Conservation (phyloP, 495 filamentous ascomycete species). For the Penicillium cosmopolitanum region DNA sequence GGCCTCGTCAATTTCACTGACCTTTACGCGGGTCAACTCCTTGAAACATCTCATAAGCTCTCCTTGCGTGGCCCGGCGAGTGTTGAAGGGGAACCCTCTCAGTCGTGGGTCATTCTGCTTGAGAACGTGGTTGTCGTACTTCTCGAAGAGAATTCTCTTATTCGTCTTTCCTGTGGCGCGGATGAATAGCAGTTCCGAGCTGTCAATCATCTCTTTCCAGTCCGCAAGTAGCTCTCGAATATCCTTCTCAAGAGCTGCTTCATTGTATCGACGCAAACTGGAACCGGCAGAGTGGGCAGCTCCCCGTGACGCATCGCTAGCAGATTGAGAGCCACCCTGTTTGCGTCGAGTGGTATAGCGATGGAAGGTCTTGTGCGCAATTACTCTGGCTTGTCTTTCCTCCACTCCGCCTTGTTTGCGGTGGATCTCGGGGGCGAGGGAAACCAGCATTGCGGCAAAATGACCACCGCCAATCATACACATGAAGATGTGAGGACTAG, state of each 20-base stretch:
- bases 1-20: constrained; percentile 70
- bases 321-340: constrained; percentile 91
- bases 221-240: constrained; percentile 75
- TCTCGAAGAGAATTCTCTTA: constrained; percentile 80
- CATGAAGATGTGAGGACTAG: constrained; percentile 84
- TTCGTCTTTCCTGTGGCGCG: constrained; percentile 88
- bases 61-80: constrained; percentile 88
- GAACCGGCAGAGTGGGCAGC: constrained; percentile 93
- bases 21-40: constrained; percentile 87
- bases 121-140: constrained; percentile 86
- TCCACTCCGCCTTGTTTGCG: constrained; percentile 71
- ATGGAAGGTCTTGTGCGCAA: constrained; percentile 97
- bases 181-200: constrained; percentile 81
- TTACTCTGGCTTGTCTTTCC: constrained; percentile 78
- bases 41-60: constrained; percentile 93
- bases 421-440: constrained; percentile 76
- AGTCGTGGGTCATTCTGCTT: constrained; percentile 81
- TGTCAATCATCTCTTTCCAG: constrained; percentile 84
- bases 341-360: constrained; percentile 95
- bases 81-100: constrained; percentile 91
- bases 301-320: constrained; percentile 89
- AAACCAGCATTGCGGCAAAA: constrained; percentile 95
- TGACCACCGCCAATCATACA: constrained; percentile 99
- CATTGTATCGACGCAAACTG: constrained; percentile 88
- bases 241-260: constrained; percentile 82